Percentiles rank a stretch among this genome's conserved stretches.
Evolutionary conservation across 192 early-diverging fungal species (phyloP).

Genomic region (Nowakowskiella sp.): DNA sequence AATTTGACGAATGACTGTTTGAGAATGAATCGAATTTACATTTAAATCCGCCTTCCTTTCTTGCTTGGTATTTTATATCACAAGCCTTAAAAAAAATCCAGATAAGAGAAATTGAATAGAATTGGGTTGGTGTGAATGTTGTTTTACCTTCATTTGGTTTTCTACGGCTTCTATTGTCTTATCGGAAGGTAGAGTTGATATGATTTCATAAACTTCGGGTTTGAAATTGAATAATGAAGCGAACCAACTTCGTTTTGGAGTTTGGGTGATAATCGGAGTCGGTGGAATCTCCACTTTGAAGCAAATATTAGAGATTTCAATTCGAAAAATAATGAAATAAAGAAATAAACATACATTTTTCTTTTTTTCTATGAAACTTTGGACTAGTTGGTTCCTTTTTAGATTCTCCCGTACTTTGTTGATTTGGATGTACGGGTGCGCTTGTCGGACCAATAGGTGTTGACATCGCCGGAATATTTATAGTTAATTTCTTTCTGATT

Average conservation of each 20-base stretch:
- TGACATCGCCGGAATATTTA: too few relatives aligned
- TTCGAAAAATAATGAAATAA: too few relatives aligned
- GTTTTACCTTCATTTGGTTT: not conserved
- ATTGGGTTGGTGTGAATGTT: too few relatives aligned
- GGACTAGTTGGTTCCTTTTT: too few relatives aligned
- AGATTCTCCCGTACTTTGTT: too few relatives aligned
- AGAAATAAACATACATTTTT: too few relatives aligned
- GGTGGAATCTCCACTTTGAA: conserved; percentile 11
- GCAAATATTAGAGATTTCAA: not conserved
- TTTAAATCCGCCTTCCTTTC: conserved; percentile 20
- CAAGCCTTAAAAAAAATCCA: not conserved
- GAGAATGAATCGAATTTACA: conserved; percentile 22
- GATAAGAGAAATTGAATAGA: conserved; percentile 4
- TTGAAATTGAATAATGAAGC: conserved; percentile 36
- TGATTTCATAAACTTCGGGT: conserved; percentile 21
- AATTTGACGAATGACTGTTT: not conserved
- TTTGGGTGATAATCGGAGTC: conserved; percentile 26
- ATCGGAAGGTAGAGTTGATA: conserved; percentile 1
- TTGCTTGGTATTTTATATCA: conserved; percentile 17
- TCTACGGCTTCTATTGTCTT: not conserved
- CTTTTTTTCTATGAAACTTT: too few relatives aligned
- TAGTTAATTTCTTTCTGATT: too few relatives aligned
- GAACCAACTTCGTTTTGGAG: conserved; percentile 39
- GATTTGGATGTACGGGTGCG: too few relatives aligned
- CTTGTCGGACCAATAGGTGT: too few relatives aligned